Base-by-base conservation (phyloP, 1,284 basidiomycete genomes). In the Dichomitus squalens region DNA sequence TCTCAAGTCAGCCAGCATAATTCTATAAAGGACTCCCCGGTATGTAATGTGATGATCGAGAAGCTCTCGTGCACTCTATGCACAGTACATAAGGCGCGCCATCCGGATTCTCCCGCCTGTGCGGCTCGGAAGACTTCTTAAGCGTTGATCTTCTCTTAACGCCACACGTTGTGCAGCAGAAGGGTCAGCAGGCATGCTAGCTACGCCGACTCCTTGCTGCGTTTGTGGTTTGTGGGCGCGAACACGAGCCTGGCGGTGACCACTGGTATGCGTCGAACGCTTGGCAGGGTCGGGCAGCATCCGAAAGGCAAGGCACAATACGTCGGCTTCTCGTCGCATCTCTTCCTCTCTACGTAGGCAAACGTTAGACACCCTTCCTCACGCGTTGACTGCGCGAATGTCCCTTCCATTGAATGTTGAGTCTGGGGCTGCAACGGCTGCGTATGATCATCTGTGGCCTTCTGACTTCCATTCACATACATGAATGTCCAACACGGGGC, bases 61-160 rank as follows among this genome's bases (percentile, higher is more conserved):
- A 44, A 27, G 23, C 18, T 16, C 12, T 41, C 8, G 25, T n/a
- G 7, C 25, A 7, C 18, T 29, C 25, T 16, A 16, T 29, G 41
- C 2, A 16, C 25, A 27, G 16, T n/a, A 14, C n/a, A 29, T 29
- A n/a, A n/a, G n/a, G n/a, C 25, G 27, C 7, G 41, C 41, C 41
- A 44, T 23, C 25, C 16, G n/a, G 12, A 8, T 44, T 16, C 23
- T 25, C 18, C 41, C 41, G 27, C 41, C 25, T 25, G 25, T 27
- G 41, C 39, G 35, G 41, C 25, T 16, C 25, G 25, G 29, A 16
- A 43, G 25, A 44, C 23, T 27, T 48, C 41, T 29, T 41, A 31
- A 39, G 44, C 34, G 49, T 52, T 46, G 50, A 49, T 59, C 53
- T 27, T 49, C 58, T 46, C 53, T 55, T 52, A 59, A 55, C 58